Evolutionary conservation across 306 rosid genomes (phyloP), one percentile per base, ranked within the genome.

Genomic region (Abrus pulchellus): DNA sequence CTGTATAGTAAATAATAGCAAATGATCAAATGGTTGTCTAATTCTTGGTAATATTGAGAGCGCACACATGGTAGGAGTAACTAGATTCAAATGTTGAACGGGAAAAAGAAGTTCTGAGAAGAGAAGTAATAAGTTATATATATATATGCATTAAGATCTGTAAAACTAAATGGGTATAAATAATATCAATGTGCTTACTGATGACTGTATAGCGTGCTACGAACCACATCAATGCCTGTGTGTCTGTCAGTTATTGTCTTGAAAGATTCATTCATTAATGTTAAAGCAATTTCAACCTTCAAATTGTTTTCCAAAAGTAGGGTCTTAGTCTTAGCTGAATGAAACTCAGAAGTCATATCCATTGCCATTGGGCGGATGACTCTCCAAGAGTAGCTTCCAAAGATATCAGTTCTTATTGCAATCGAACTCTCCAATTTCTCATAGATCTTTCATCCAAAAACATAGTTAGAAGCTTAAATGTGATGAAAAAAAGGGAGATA

Each of bases 361-460:
- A 47, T 62, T 11, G 3, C 84, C 61, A 47, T 62, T 11, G 3
- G 53, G 6, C 7, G 73, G 38, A 88, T 28, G 5, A 88, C 45
- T 10, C 80, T 68, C 89, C 89, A 88, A n/a, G 80, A 80, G 12
- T 40, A 55, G 50, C 78, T 78, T 11, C 28, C 79, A 34, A 4
- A 52, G 5, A 73, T 1, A 44, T 73, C 72, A 10, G 62, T 77
- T 41, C 54, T 68, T 13, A 43, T 66, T 13, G 82, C 85, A 0
- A 77, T 33, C 0, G 66, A 36, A 5, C n/a, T 9, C 48, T 77
- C 79, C 83, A 88, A 8, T 38, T 76, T 75, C 36, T 62, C 52
- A 62, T 38, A 62, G n/a, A 81, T 45, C 91, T 87, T 74, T 41
- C 27, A 8, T 33, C 3, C 12, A 49, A 13, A 0, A n/a, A 28